Evolutionary conservation across 345 rosid species (phyloP), one percentile per base, ranked within the genome.

Genomic region (Populus deltoides): DNA sequence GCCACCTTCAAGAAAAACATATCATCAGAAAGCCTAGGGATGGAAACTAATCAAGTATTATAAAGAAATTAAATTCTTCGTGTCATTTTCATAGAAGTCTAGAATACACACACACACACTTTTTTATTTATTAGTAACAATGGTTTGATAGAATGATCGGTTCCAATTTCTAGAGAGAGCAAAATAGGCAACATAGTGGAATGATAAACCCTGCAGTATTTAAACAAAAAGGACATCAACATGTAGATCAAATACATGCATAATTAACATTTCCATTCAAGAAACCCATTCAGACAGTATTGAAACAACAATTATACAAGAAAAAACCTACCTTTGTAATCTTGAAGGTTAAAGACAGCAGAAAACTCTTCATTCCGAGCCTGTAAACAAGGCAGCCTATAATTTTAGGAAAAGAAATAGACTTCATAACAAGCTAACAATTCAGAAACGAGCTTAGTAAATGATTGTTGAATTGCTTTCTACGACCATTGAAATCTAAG

Each of bases 331-430:
- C 99, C 97, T 93, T 90, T 96, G 79, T 93, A 96, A 84, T 96
- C 99, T 87, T 96, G 97, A 27, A 96, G 94, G 79, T 91, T 96
- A 82, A 96, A 96, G 81, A 93, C 78, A 68, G 88, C 86, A 57
- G 88, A 82, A 76, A 96, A 96, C 68, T 93, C 89, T 43, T 90
- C 95, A 87, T 92, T 96, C 85, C 91, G 98, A 79, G 93, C 97
- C 99, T 96, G 93, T 20, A 68, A 67, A 57, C 77, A 74, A 72
- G 68, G 35, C 18, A 80, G 39, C 24, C 35, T 71, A 62, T 61
- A 72, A 74, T 71, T 80, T 66, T 36, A 66, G 55, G 70, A 62
- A 16, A 33, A 53, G 38, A 25, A 36, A 43, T 18, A 22, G 43
- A 33, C 55, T 36, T 24, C 13, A 35, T 33, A 41, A 15, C 71